phyloP scores from a whole-genome alignment of 352 stramenopile species.

The Lagenidium sp. region DNA sequence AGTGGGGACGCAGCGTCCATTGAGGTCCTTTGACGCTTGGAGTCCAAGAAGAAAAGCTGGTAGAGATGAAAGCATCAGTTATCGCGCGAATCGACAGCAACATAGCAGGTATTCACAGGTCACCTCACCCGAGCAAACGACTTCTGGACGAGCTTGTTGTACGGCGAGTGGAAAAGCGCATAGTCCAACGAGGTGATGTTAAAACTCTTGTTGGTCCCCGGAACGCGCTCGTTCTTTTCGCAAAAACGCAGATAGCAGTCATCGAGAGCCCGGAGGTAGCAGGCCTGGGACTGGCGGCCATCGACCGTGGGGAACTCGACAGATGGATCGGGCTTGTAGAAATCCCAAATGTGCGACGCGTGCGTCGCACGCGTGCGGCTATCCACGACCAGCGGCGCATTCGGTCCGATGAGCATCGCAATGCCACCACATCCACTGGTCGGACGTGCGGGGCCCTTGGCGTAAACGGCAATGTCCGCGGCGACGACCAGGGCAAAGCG shows the following conservation, averaged over 20 bases:
- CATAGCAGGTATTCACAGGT: too few relatives aligned
- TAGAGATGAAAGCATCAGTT: too few relatives aligned
- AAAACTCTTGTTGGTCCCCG: constrained; percentile 20
- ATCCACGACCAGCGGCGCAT: constrained; percentile 92
- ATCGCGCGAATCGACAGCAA: too few relatives aligned
- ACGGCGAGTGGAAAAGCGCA: constrained; percentile 96
- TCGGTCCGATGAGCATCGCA: constrained; percentile 93
- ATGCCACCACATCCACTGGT: constrained; percentile 92
- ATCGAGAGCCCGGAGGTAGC: constrained; percentile 94
- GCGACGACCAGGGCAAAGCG: constrained; percentile 95
- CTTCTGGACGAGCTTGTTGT: constrained; percentile 99
- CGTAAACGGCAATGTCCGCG: constrained; percentile 97
- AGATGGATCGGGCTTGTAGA: constrained; percentile 93
- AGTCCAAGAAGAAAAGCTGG: constrained; percentile 57
- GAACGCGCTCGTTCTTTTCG: constrained; percentile 50
- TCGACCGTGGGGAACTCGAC: constrained; percentile 96
- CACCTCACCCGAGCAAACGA: constrained; percentile 88
- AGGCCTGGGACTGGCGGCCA: constrained; percentile 90
- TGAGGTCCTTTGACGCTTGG: constrained; percentile 18
- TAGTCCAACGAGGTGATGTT: constrained; percentile 81
- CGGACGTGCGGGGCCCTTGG: constrained; percentile 79
- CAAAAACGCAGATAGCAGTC: constrained; percentile 91
- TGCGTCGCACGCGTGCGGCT: constrained; percentile 85
- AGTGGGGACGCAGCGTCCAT: constrained; percentile 26
- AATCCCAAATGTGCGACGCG: constrained; percentile 95